Conservation (phyloP, 805 yeast species). For the Isabelozyma pseudorhagii region DNA sequence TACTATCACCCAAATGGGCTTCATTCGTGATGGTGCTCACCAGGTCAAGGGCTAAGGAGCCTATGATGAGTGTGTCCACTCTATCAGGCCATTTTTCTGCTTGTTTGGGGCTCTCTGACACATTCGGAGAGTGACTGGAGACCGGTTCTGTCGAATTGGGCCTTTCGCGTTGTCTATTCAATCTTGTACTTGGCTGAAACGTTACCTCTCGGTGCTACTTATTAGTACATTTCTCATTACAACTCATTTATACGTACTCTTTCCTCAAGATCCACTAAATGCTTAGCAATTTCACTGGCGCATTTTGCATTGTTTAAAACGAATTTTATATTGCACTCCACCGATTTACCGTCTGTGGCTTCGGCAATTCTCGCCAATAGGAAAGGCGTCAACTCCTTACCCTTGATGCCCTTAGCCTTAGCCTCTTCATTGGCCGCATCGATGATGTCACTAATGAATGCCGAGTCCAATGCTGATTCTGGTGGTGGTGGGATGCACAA, state of each 20-base stretch:
- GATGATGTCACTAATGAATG: slow-evolving; percentile 53
- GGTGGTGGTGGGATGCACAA: slow-evolving; percentile 83
- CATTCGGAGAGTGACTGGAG: not conserved
- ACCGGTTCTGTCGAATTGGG: not conserved
- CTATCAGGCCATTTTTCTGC: not conserved
- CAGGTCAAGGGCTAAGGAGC: slow-evolving; percentile 75
- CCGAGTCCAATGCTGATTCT: slow-evolving; percentile 54
- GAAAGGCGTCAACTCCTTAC: slow-evolving; percentile 81
- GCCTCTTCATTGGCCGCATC: slow-evolving; percentile 60
- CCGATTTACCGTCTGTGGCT: slow-evolving; percentile 68
- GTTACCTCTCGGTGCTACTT: not conserved
- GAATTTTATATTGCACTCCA: slow-evolving; percentile 67
- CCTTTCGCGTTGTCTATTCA: not conserved
- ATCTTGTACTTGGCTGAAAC: slow-evolving; percentile 3
- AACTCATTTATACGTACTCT: slow-evolving; percentile 1
- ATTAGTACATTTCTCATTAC: slow-evolving; percentile 1
- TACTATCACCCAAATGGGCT: slow-evolving; percentile 54
- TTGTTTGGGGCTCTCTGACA: not conserved
- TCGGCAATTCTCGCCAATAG: slow-evolving; percentile 61
- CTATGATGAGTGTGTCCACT: slow-evolving; percentile 50
- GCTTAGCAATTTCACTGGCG: slow-evolving; percentile 66
- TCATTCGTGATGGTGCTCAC: slow-evolving; percentile 44
- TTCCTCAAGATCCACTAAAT: slow-evolving; percentile 37
- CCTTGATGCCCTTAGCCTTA: slow-evolving; percentile 46
- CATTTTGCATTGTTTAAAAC: slow-evolving; percentile 72